phyloP scores from a whole-genome alignment of 345 rosid genomes.

The Eucalyptus brandiana region DNA sequence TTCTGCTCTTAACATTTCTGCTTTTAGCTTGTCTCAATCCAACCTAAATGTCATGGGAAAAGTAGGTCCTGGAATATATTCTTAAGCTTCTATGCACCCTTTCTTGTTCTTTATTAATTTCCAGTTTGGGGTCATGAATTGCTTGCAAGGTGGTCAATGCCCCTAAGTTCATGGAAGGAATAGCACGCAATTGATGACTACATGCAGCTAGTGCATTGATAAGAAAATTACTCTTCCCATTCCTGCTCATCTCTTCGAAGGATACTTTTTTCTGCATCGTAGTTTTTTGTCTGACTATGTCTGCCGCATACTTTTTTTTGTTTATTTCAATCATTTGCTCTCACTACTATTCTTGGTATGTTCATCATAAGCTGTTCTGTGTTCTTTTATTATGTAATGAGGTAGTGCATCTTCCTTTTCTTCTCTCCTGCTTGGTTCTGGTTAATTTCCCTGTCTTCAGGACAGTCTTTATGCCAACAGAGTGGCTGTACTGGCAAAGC shows the following conservation, averaged over 20 bases:
- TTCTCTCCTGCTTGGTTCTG: background rate
- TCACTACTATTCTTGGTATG: background rate
- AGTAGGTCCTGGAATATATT: background rate
- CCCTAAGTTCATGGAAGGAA: background rate
- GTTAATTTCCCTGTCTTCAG: background rate
- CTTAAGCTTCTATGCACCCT: background rate
- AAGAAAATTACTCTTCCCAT: background rate
- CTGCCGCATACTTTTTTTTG: background rate
- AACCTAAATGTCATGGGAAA: background rate
- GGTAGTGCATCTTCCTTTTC: background rate
- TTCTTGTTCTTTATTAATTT: background rate
- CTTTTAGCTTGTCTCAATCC: background rate
- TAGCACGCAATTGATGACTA: background rate
- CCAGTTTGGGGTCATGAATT: background rate
- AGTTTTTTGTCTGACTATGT: background rate
- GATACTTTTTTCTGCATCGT: background rate
- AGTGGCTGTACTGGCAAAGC: background rate
- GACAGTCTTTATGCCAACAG: background rate
- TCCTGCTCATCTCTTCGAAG: background rate
- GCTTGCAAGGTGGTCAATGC: background rate
- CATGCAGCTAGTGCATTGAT: background rate
- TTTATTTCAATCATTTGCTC: background rate
- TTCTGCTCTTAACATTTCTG: background rate
- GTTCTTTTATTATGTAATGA: background rate
- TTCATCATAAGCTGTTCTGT: background rate